phyloP scores from a whole-genome alignment of 106 monocot genomes.

The Dendrobium catenatum region DNA sequence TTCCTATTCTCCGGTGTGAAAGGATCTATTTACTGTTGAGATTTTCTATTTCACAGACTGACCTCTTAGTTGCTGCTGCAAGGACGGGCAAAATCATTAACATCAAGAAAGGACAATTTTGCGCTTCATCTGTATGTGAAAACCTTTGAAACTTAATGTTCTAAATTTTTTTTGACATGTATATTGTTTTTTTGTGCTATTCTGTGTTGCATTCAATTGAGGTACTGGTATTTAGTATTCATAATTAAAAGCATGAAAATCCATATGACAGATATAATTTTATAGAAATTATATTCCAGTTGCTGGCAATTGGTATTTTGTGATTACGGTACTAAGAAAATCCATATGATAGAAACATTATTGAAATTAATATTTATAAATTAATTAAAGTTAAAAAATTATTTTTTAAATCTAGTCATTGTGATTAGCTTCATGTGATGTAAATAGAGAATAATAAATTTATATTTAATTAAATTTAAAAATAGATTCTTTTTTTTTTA shows the following conservation, averaged over 20 bases:
- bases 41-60: constrained; percentile 50
- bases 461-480: no score
- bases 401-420: no score
- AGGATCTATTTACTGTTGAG: not conserved
- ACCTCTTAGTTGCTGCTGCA: constrained; percentile 93
- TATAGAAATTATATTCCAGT: not conserved
- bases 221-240: not conserved
- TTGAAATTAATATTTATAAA: not conserved
- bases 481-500: no score
- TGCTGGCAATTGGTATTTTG: not conserved
- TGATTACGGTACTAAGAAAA: not conserved
- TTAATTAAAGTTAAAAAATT: no score
- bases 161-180: not conserved
- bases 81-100: constrained; percentile 94
- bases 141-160: not conserved
- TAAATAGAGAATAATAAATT: no score
- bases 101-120: constrained; percentile 99
- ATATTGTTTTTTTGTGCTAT: not conserved
- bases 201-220: not conserved
- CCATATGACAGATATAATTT: not conserved
- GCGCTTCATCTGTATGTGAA: constrained; percentile 85
- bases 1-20: not conserved
- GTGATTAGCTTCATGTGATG: no score
- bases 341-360: no score
- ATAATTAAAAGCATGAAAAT: not conserved